phyloP scores from a whole-genome alignment of 768 basidiomycete genomes.

The Macrolepiota fuliginosa region DNA sequence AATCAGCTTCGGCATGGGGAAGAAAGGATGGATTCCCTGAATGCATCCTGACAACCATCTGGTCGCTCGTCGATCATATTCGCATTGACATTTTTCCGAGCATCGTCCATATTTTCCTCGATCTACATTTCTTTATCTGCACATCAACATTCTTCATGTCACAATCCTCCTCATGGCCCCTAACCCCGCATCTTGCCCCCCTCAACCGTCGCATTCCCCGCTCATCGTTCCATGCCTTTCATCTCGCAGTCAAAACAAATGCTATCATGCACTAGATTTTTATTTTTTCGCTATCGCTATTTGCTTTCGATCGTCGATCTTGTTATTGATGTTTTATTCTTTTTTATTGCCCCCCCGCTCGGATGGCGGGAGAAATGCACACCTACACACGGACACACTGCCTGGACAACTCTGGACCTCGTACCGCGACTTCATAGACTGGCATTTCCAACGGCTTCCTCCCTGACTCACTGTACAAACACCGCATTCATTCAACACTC shows the following conservation, averaged over 20 bases:
- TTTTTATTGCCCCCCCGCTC: conserved; percentile 6
- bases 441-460: background rate
- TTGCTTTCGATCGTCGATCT: background rate
- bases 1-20: conserved; percentile 4
- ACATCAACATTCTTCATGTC: background rate
- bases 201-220: background rate
- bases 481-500: background rate
- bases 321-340: conserved; percentile 10
- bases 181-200: background rate
- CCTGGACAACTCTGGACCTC: background rate
- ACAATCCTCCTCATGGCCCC: background rate
- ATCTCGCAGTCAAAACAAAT: background rate
- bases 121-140: background rate
- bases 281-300: background rate
- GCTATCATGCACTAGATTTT: background rate
- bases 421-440: background rate
- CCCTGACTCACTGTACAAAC: background rate
- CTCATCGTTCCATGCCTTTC: background rate
- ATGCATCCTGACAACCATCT: background rate
- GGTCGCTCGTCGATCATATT: background rate
- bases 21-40: conserved; percentile 9
- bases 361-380: background rate
- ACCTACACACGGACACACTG: background rate
- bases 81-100: background rate
- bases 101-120: background rate